Base-by-base conservation (phyloP, 2,329 filamentous ascomycete genomes). In the Emmonsiellopsis sp. region DNA sequence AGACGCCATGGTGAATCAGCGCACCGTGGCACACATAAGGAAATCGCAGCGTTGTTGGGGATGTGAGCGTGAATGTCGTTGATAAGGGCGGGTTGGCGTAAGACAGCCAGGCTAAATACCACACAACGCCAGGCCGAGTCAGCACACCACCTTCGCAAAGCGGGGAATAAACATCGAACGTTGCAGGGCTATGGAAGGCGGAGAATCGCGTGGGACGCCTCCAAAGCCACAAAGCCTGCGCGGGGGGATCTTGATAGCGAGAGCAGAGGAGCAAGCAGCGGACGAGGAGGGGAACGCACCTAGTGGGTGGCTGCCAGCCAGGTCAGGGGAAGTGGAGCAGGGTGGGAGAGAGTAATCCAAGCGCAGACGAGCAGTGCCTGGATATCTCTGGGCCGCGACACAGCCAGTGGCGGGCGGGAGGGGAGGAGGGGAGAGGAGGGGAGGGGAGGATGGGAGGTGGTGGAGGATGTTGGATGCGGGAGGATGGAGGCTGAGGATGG, bases 1-100 rank as follows among this genome's bases (percentile, higher is more conserved):
- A 42, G 58, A 55, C 53, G 62, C 61, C 65, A 66, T 66, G 53
- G 53, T 62, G 50, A 32, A 51, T 51, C 13, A 59, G 60, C 0
- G 61, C 11, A 33, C 14, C 42, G 21, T 14, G 39, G 49, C 49
- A 42, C 27, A 42, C 49, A 51, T 51, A 44, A 33, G 49, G 42
- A 21, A 10, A 44, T 44, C 14, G 14, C 10, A 44, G 14, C 14
- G 14, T 11, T 17, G 14, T 44, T 14, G 14, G 27, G 42, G 9
- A 14, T 44, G n/a, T 44, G 13, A 31, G 31, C 14, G 11, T 10
- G 9, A 13, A 7, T 49, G 17, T 21, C 21, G 46, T 8, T 13
- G 40, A 8, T 42, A 27, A 14, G 11, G 31, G 46, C 14, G 32
- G 21, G 27, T 46, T 13, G 43, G 43, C 13, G 8, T 46, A 27